These are phyloP conservation scores for Berberis vulgaris DNA, from an alignment of 164 flowering plant genomes.

Conservation along the genomic window DNA sequence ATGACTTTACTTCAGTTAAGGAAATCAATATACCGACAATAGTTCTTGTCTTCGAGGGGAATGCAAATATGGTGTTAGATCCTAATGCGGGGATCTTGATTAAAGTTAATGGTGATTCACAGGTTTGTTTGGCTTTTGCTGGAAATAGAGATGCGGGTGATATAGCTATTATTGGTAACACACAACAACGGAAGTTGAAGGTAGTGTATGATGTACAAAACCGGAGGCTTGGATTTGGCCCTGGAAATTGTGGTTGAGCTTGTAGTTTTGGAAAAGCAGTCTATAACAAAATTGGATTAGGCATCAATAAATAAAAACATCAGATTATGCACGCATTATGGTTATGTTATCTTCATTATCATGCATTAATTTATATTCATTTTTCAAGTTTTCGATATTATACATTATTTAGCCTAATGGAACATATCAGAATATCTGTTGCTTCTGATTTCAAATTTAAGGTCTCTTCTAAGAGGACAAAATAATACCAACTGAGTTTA, in stretches of 20 bases:
- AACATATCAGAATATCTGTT: too few species aligned
- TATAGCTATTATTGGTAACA: slow-evolving; percentile 29
- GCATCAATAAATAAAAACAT: too few species aligned
- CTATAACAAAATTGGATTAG: too few species aligned
- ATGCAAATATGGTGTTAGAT: slow-evolving; percentile 15
- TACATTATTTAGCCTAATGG: too few species aligned
- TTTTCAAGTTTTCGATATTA: too few species aligned
- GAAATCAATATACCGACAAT: slow-evolving; percentile 18
- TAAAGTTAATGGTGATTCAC: background rate
- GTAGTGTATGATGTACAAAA: slow-evolving; percentile 37
- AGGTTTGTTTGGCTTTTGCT: slow-evolving; percentile 39
- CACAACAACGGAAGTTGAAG: slow-evolving; percentile 32
- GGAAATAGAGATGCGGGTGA: slow-evolving; percentile 14
- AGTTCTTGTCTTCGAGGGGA: slow-evolving; percentile 16
- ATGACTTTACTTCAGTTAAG: slow-evolving; percentile 23
- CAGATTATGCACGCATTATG: too few species aligned
- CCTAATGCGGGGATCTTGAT: slow-evolving; percentile 18
- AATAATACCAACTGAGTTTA: too few species aligned
- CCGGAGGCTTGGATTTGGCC: slow-evolving; percentile 33
- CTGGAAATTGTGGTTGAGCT: slow-evolving; percentile 26
- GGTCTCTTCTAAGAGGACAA: too few species aligned
- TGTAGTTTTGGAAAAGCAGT: background rate
- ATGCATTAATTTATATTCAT: too few species aligned
- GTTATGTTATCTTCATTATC: too few species aligned
- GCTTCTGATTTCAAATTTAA: too few species aligned